Evolutionary conservation across 345 rosid species (phyloP), one percentile per base, ranked within the genome.

Genomic region (Stellera chamaejasme): DNA sequence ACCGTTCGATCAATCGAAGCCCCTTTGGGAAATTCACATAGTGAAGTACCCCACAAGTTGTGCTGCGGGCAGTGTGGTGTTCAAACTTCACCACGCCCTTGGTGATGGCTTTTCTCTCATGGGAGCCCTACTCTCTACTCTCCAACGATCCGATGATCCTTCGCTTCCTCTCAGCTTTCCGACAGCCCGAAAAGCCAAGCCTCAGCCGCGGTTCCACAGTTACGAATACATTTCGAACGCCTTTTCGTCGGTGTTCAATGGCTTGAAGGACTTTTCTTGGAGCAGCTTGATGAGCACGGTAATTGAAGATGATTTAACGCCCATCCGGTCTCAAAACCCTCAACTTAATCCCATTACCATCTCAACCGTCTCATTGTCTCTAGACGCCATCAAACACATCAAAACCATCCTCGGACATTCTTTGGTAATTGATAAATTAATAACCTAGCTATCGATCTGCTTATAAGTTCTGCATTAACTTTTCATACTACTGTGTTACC

Each of bases 51-150:
- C 79, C 0, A 70, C 82, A 3, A 74, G 48, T 8, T 27, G 63
- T 27, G 75, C 80, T 10, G 75, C 78, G 6, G 82, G 73, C 10
- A 68, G 13, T 53, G 0, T 61, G 0, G 58, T 79, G 0, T 79
- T 82, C 68, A 82, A 79, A 73, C 73, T 82, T 23, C 88, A 82
- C 55, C 88, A 82, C 41, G 61, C 84, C 0, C 82, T 82, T 13
- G 84, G 84, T 0, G 88, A 82, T 36, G 84, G 88, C 11, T 76
- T 57, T 23, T 72, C 75, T 61, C 58, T 82, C 13, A 75, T 82
- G 79, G 77, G 77, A 10, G 79, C 79, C 41, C 79, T 82, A n/a
- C 70, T 82, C 45, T 82, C 84, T 52, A 72, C 80, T 48, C 65
- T 82, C 2, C 70, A 74, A 61, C 66, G 84, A 56, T 82, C 78